Base-by-base conservation (phyloP, 352 stramenopile genomes). In the Globisporangium echinulatum region DNA sequence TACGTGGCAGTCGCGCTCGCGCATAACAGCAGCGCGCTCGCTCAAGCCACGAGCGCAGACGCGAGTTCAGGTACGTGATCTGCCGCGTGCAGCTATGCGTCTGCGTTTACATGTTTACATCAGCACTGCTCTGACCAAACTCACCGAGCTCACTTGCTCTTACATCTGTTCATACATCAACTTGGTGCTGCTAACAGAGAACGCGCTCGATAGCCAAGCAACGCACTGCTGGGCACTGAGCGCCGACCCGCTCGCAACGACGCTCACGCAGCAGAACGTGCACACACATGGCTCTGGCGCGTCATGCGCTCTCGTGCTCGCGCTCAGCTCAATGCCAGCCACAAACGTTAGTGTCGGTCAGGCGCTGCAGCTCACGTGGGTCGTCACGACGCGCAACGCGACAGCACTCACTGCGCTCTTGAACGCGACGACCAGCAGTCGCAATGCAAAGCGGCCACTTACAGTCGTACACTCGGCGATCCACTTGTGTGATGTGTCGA, bases 181-280 rank as follows among this genome's bases (percentile, higher is more conserved):
- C 25, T 33, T 33, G 25, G 25, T 33, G 25, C 25, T 33, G 25
- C 25, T 33, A 3, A 33, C 25, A 33, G 25, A 33, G 25, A 33
- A 33, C 25, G 25, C 25, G 25, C 25, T 33, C 25, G 25, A 33
- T 33, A 33, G 25, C 25, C 25, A 33, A 33, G 25, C 25, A 33
- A 33, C 25, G 25, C 25, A 33, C 49, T 80, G 72, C 53, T 80
- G 69, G 69, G 59, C 47, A 3, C 56, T 76, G 11, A 39, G 55
- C 48, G 65, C 57, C 6, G 59, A 57, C 19, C 44, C 64, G 8
- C 55, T 60, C 10, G 64, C 17, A 11, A 54, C 60, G 11, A 58
- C 60, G 7, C 36, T 74, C 15, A 61, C 59, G 14, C 42, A 55
- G 3, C 56, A 65, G 14, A 48, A 54, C 15, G 40, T 77, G 9